A percentile compares a stretch with the other conserved stretches of the same genome.
Evolutionary conservation across 1,284 basidiomycete genomes (phyloP).

Genomic region (Trametes sp.): DNA sequence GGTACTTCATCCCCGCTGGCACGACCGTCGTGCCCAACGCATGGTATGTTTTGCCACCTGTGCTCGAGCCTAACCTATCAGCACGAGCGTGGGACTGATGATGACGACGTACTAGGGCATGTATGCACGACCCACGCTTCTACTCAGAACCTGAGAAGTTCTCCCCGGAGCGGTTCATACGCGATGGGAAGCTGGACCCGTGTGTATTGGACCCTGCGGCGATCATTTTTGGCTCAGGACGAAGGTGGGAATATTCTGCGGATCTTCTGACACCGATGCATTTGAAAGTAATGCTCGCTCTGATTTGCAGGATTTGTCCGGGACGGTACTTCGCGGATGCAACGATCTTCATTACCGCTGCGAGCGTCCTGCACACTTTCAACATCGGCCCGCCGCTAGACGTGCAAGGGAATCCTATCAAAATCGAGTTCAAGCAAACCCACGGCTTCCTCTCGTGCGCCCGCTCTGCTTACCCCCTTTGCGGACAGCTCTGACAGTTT

Average conservation of each 20-base stretch:
- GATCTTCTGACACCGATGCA: no score
- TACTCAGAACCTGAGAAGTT: constrained; percentile 45
- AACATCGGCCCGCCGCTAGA: constrained; percentile 16
- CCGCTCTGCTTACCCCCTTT: no score
- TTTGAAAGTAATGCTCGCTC: not conserved
- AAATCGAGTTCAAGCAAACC: constrained; percentile 9
- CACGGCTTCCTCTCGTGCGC: constrained; percentile 27
- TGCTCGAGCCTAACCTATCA: no score
- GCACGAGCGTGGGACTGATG: not conserved
- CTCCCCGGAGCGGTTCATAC: constrained; percentile 46
- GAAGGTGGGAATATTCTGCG: constrained; percentile 37
- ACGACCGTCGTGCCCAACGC: constrained; percentile 36
- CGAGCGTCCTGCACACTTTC: constrained; percentile 25
- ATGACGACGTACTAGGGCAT: constrained; percentile 19
- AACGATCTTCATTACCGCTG: constrained; percentile 22
- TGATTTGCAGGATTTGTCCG: constrained; percentile 17
- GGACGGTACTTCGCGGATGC: constrained; percentile 22
- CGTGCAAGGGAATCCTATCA: constrained; percentile 14
- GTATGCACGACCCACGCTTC: constrained; percentile 37
- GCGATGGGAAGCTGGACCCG: constrained; percentile 40
- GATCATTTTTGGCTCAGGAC: constrained; percentile 44
- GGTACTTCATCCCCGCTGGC: constrained; percentile 36
- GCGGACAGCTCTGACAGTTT: not conserved
- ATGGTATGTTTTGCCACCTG: constrained; percentile 31
- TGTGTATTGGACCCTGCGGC: constrained; percentile 36